Evolutionary conservation across 148 eudicot species (phyloP).

Genomic region (Selenicereus undatus): DNA sequence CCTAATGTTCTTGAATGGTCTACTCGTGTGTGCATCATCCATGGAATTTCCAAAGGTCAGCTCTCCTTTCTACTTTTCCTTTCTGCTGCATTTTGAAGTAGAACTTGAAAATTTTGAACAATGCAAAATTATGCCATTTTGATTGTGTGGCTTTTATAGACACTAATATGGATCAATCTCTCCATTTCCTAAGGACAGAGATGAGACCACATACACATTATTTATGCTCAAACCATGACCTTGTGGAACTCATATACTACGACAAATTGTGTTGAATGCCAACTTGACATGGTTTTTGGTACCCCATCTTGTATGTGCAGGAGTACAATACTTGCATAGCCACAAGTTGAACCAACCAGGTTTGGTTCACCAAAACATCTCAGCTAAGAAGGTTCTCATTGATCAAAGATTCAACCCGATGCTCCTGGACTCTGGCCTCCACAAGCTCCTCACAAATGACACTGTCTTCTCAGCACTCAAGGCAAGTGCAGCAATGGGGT

Average conservation of each 20-base stretch:
- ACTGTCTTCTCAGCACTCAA: conserved; percentile 84
- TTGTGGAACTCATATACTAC: too few species aligned
- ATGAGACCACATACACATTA: too few species aligned
- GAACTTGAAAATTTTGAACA: not conserved
- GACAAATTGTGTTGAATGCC: too few species aligned
- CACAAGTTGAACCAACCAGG: conserved; percentile 55
- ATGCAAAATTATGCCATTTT: not conserved
- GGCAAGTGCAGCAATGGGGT: conserved; percentile 96
- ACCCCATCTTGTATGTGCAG: conserved; percentile 32
- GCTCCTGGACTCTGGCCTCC: conserved; percentile 67
- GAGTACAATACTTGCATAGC: conserved; percentile 75
- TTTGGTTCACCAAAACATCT: conserved; percentile 80
- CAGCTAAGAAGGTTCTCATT: conserved; percentile 70
- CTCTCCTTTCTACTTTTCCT: not conserved
- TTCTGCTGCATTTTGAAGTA: not conserved
- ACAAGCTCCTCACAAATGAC: conserved; percentile 82
- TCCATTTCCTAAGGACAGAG: too few species aligned
- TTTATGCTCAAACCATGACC: too few species aligned
- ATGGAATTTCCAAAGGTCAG: conserved; percentile 87
- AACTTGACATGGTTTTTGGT: too few species aligned
- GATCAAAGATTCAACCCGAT: conserved; percentile 54
- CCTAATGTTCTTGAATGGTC: conserved; percentile 73
- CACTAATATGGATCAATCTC: not conserved
- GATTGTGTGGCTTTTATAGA: not conserved
- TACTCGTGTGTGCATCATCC: conserved; percentile 65